A percentile compares a stretch with the other conserved stretches of the same genome.
These are phyloP conservation scores for Fistulifera pelliculosa DNA, from an alignment of 108 stramenopile genomes.

Conservation along the genomic window DNA sequence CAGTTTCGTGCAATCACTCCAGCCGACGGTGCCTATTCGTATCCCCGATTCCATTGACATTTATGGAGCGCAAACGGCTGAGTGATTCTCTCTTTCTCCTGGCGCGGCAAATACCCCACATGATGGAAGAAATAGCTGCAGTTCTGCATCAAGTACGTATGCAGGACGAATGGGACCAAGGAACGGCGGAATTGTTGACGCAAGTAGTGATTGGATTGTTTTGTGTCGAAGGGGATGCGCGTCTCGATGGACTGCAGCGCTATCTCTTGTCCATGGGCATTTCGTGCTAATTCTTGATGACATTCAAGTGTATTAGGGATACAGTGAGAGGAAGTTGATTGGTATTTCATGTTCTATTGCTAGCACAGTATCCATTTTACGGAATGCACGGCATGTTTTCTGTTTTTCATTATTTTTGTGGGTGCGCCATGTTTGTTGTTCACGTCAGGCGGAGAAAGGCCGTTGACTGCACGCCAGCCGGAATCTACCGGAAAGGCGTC, in stretches of 20 bases:
- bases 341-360: too few species aligned
- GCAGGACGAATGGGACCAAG: constrained; percentile 62
- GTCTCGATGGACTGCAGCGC: constrained; percentile 49
- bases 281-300: constrained; percentile 34
- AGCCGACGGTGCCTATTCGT: constrained; percentile 25
- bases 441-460: too few species aligned
- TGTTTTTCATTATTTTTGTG: too few species aligned
- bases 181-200: constrained; percentile 68
- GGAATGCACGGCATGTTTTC: too few species aligned
- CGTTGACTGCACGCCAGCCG: too few species aligned
- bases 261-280: constrained; percentile 59
- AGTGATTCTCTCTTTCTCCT: constrained; percentile 65
- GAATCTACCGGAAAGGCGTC: too few species aligned
- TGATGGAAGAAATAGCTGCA: constrained; percentile 48
- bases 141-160: constrained; percentile 49
- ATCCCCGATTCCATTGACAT: constrained; percentile 63
- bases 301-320: too few species aligned
- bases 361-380: too few species aligned
- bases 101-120: constrained; percentile 37
- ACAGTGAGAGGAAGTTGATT: too few species aligned
- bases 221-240: constrained; percentile 52
- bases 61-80: constrained; percentile 59
- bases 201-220: constrained; percentile 61
- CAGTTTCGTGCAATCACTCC: constrained; percentile 54
- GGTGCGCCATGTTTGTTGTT: too few species aligned